Base-by-base conservation (phyloP, 2,329 filamentous ascomycete genomes). In the Clathrospora elynae region DNA sequence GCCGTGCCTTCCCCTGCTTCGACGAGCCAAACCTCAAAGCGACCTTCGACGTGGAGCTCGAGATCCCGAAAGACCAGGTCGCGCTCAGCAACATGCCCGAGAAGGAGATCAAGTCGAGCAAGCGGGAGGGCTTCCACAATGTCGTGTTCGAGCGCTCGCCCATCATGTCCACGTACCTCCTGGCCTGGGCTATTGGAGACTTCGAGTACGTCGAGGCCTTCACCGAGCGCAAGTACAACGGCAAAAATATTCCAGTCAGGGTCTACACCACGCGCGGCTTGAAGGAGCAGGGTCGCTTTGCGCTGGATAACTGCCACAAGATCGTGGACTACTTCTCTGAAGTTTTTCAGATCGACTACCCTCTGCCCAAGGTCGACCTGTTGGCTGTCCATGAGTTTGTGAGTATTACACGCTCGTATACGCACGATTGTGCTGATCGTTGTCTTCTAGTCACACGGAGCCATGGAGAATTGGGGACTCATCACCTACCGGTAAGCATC, bases 381-480 rank as follows among this genome's bases (percentile, higher is more conserved):
- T 84, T 95, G 56, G 91, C 92, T 35, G 90, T 97, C 59, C 92
- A 93, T 18, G 92, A 97, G 70, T 97, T 99, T 75, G 93, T 84
- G 71, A 76, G 78, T 75, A 33, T 10, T 17, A 14, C 26, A 13
- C 16, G 14, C 24, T 10, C 19, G 16, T 25, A 17, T 45, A 26
- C 32, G 40, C 30, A 36, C 24, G 25, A 33, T 56, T 48, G 46
- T 28, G 54, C 59, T 62, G 42, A 61, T 60, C 62, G 36, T 49
- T 59, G 60, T 37, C 54, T 67, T 57, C 53, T 73, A 81, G 78
- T 80, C 78, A 62, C 78, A 81, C 46, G 92, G 92, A 55, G 92
- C 91, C 51, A 96, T 97, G 91, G 91, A 97, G 79, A 97, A 97
- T 72, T 97, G 92, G 92, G 92, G 92, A 68, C 78, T 99, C 39